Base-by-base conservation (phyloP, 495 filamentous ascomycete species). In the Saxophila tyrrhenica region DNA sequence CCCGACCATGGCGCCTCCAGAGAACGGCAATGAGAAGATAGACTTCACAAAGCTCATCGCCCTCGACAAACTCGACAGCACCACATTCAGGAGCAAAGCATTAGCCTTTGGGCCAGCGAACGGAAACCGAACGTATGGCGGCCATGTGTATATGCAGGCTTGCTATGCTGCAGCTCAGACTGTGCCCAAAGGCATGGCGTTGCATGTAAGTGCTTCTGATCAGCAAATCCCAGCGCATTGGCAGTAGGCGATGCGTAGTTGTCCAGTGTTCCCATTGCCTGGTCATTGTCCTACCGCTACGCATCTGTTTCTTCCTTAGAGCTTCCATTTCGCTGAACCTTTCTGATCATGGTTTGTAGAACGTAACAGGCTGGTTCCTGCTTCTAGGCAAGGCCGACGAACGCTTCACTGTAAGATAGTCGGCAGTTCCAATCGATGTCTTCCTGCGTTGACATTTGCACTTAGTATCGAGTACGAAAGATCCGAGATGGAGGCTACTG, bases 291-390 rank as follows among this genome's bases (percentile, higher is more conserved):
- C n/a, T n/a, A n/a, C n/a, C n/a, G n/a, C n/a, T n/a, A n/a, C n/a
- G n/a, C n/a, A n/a, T n/a, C n/a, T n/a, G n/a, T n/a, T n/a, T n/a
- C n/a, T n/a, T n/a, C n/a, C n/a, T n/a, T n/a, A n/a, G n/a, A n/a
- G n/a, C n/a, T n/a, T n/a, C n/a, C n/a, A n/a, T n/a, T n/a, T n/a
- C n/a, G 29, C 29, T 35, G 7, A 13, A 35, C 29, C 5, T 5
- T 35, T 35, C 29, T 35, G 29, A 35, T n/a, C 29, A 35, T 5
- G 7, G 29, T 22, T 20, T 23, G 15, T 47, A 86, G 83, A 76
- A 80, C 51, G 78, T 85, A 52, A 77, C 82, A 21, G 83, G 83
- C 5, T 82, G 73, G 66, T 87, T 87, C 64, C 81, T 81, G 10
- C 66, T 78, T 1, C 63, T 66, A 8, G 83, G 80, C 7, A 62